Evolutionary conservation across 1,284 basidiomycete species (phyloP), one percentile per base, ranked within the genome.

Genomic region (Malassezia caprae): DNA sequence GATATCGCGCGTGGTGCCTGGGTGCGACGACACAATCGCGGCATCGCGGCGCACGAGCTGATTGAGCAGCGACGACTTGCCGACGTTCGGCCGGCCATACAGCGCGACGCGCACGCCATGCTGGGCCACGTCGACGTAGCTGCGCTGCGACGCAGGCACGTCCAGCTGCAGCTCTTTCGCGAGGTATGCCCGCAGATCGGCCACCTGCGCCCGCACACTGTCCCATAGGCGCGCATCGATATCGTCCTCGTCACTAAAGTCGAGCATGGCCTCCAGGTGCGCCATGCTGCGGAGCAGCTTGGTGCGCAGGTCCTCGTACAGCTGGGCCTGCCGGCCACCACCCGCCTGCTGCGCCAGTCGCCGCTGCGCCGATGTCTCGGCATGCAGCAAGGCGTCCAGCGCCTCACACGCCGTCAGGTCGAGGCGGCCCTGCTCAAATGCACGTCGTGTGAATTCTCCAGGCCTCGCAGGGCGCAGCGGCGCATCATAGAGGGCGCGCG

Each of bases 221-320:
- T 82, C 80, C 65, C 82, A 84, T 1, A 84, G 80, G 17, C 83
- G 84, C 31, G 85, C 84, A 61, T 89, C 87, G 30, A 90, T 82
- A 19, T 87, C 85, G 68, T 90, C 88, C 23, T 85, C 86, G 75
- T 91, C 89, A 6, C 85, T 84, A 73, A 91, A 93, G 72, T 91
- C 89, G 53, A 93, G 90, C 35, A 90, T 76, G 1, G 88, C 89
- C 74, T 93, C 89, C 0, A 87, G 78, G 60, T 84, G 79, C 11
- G 88, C 83, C 44, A 88, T 81, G 51, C 83, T 84, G 24, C 80
- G 76, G 34, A 90, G 80, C 24, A 88, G 82, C 24, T 82, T 79
- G 8, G 72, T 68, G 43, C 88, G 78, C 40, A 91, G 76, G 2
- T 78, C 67, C 43, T 86, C 82, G 61, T 85, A 86, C 47, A 80